A percentile compares a stretch with the other conserved stretches of the same genome.
phyloP scores from a whole-genome alignment of 2,329 filamentous ascomycete genomes.

The Trichoderma sp. region DNA sequence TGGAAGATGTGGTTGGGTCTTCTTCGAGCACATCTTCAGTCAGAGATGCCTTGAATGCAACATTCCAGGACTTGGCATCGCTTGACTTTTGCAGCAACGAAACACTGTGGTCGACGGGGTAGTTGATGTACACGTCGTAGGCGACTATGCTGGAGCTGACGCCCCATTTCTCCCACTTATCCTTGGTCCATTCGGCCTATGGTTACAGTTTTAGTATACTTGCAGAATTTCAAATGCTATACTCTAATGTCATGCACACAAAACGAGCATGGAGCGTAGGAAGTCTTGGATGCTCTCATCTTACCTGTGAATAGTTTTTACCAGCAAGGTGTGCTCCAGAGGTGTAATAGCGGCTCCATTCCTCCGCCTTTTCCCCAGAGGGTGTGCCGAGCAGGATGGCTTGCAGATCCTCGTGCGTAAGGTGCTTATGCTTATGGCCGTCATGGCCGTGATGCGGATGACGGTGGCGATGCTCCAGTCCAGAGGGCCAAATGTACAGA shows the following conservation, averaged over 20 bases:
- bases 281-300: not conserved
- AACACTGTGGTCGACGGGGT: conserved; percentile 68
- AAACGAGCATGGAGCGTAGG: not conserved
- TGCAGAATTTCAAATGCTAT: not conserved
- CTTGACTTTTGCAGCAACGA: conserved; percentile 55
- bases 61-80: conserved; percentile 47
- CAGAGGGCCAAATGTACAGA: conserved; percentile 41
- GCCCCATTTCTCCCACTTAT: conserved; percentile 71
- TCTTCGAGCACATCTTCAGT: conserved; percentile 82
- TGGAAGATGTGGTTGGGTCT: conserved; percentile 72
- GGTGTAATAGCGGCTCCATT: conserved; percentile 79
- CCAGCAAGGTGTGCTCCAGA: conserved; percentile 73
- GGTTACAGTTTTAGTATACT: conserved; percentile 11
- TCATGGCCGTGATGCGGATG: conserved; percentile 26
- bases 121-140: conserved; percentile 78
- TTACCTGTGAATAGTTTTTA: conserved; percentile 69
- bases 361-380: conserved; percentile 54
- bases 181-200: conserved; percentile 69
- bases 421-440: conserved; percentile 28
- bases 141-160: conserved; percentile 61
- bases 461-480: conserved; percentile 26
- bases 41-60: conserved; percentile 76
- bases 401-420: conserved; percentile 51
- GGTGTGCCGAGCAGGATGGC: conserved; percentile 59
- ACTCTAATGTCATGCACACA: not conserved